Base-by-base conservation (phyloP, 306 rosid genomes). In the Glycine soja region DNA sequence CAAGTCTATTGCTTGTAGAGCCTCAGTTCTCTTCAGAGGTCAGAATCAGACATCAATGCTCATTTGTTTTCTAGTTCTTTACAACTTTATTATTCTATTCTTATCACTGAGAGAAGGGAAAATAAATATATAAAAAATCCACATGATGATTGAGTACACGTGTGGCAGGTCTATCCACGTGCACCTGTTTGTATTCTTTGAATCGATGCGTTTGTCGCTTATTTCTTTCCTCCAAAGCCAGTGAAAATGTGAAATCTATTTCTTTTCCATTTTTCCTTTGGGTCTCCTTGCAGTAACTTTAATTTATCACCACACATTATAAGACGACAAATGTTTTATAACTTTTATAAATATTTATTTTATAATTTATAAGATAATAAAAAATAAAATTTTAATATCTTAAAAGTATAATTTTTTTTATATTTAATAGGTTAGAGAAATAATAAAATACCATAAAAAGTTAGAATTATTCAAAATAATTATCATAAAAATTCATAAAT, bases 131-230 rank as follows among this genome's bases (percentile, higher is more conserved):
- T n/a, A 11, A 51, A 5, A 61, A 10, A 12, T 16, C 67, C 43
- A 34, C 45, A 74, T 72, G 85, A 90, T 88, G 85, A 92, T 90
- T 86, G 90, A 78, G 85, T 80, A 89, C 97, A 89, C 95, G 97
- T 92, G 97, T 92, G 95, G 84, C 86, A 78, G 90, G 91, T 88
- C 92, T 88, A 12, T 88, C 93, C 92, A 90, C 93, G 95, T 88
- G 93, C 92, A 86, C 81, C 86, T 89, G 91, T 86, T 89, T 76
- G 83, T 89, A 85, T 90, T 86, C 90, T 65, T 79, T 83, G 72
- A 85, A 66, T 87, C 85, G 82, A 84, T 87, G 65, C 18, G 19
- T 45, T 69, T 75, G 30, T 76, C 72, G 47, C 11, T 36, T 64
- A 0, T 34, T 15, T 59, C 0, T 57, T 34, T 65, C 10, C 12